Conservation (phyloP, 768 basidiomycete species). For the Brasilioporus rufonigricans region DNA sequence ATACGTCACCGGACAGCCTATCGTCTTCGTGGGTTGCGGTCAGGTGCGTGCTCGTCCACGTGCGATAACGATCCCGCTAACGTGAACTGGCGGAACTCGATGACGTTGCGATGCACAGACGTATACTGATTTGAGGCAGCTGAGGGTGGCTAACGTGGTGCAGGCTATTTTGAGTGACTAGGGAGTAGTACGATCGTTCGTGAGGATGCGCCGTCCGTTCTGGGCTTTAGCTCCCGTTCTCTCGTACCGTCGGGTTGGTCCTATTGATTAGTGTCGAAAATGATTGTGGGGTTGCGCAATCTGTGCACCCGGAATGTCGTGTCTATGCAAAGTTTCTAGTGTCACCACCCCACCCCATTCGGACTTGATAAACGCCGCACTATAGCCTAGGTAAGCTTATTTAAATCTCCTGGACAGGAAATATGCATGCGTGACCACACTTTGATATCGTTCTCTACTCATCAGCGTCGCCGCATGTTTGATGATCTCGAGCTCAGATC, state of each 20-base stretch:
- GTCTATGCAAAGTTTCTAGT: not conserved
- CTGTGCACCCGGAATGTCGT: not conserved
- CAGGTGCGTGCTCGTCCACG: slow-evolving; percentile 56
- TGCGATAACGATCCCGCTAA: not conserved
- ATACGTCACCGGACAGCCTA: slow-evolving; percentile 97
- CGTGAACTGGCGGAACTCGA: not conserved
- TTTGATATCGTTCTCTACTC: not conserved
- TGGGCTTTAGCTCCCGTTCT: too few species aligned
- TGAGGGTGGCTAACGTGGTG: slow-evolving; percentile 91
- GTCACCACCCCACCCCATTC: not conserved
- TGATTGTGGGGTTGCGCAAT: not conserved
- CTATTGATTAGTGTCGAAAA: not conserved
- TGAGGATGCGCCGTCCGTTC: too few species aligned
- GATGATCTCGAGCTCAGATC: not conserved
- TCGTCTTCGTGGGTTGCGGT: slow-evolving; percentile 97
- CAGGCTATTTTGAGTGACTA: slow-evolving; percentile 85
- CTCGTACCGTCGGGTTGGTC: too few species aligned
- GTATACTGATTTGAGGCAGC: slow-evolving; percentile 91
- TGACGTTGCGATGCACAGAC: slow-evolving; percentile 56
- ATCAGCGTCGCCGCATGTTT: not conserved
- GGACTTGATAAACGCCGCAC: not conserved
- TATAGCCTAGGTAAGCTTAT: not conserved
- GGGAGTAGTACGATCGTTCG: too few species aligned
- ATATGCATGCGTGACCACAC: not conserved
- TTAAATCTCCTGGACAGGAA: not conserved